These are phyloP conservation scores for Trametes punicea DNA, from an alignment of 768 basidiomycete species.

Conservation along the genomic window DNA sequence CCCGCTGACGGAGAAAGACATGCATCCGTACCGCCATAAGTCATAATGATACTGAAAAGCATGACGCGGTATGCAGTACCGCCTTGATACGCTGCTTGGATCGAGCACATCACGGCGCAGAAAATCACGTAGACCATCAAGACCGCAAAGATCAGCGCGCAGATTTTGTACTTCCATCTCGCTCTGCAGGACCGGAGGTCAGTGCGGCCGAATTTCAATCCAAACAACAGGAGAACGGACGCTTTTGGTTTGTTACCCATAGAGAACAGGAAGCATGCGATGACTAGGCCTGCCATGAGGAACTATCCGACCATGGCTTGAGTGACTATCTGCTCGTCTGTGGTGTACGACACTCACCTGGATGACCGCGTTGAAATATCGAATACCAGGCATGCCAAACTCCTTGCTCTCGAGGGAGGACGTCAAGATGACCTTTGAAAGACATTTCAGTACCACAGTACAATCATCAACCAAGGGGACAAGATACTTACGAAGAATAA, in stretches of 20 bases:
- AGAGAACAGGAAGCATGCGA: constrained; percentile 86
- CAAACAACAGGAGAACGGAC: constrained; percentile 39
- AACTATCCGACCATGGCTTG: constrained; percentile 53
- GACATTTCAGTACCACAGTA: constrained; percentile 1
- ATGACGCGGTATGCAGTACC: constrained; percentile 68
- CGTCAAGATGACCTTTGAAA: constrained; percentile 79
- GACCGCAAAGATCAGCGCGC: constrained; percentile 67
- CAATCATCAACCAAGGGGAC: background rate
- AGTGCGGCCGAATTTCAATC: background rate
- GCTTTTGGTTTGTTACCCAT: constrained; percentile 94
- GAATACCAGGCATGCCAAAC: constrained; percentile 61
- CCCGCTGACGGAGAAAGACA: background rate
- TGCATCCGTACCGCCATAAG: constrained; percentile 64
- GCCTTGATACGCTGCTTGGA: constrained; percentile 65
- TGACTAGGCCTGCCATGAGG: constrained; percentile 75
- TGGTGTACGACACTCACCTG: constrained; percentile 66
- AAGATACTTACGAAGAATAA: constrained; percentile 75
- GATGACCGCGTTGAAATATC: constrained; percentile 68
- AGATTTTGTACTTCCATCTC: constrained; percentile 81
- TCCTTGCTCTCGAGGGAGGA: constrained; percentile 77
- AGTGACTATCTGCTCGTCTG: too few relatives aligned
- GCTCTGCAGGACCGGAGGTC: constrained; percentile 44
- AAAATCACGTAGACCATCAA: constrained; percentile 83
- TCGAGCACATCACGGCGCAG: constrained; percentile 77
- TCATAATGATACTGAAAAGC: constrained; percentile 81